Evolutionary conservation across 306 rosid genomes (phyloP).

Genomic region (apple (Malus domestica)): ASM211411v1 NC_041792.1:8223001-8223500

Average conservation of each 20-base stretch:
- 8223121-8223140: too few relatives aligned
- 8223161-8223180: neutral
- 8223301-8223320: too few relatives aligned
- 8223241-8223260: neutral
- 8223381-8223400: neutral
- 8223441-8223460: neutral
- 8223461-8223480: neutral
- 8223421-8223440: neutral
- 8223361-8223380: neutral
- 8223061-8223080: too few relatives aligned
- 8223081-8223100: too few relatives aligned
- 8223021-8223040: too few relatives aligned
- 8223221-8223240: neutral
- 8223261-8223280: neutral
- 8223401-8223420: neutral
- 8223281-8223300: too few relatives aligned
- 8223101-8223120: too few relatives aligned
- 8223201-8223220: neutral
- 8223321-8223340: too few relatives aligned
- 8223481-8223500: neutral
- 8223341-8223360: neutral
- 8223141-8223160: too few relatives aligned
- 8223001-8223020: too few relatives aligned
- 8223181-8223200: neutral
- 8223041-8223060: too few relatives aligned